Base-by-base conservation (phyloP, 2,329 filamentous ascomycete species). In the Dactylellina parvicollis region DNA sequence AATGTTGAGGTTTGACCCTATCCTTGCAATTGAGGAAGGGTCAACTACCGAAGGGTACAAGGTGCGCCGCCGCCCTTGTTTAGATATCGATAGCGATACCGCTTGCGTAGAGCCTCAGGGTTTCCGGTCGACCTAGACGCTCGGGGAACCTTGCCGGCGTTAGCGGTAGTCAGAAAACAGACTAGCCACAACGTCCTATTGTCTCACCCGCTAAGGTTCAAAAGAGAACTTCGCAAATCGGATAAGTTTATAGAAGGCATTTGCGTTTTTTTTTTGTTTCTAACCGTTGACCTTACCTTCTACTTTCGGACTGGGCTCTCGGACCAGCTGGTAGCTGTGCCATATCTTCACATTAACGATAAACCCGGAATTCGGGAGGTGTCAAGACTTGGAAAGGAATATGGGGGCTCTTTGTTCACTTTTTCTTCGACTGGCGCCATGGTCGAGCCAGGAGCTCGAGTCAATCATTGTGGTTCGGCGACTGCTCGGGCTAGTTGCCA, bases 41-140 rank as follows among this genome's bases (percentile, higher is more conserved):
- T 14, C 10, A 38, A 56, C 52, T 28, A 12, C 52, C 52, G 52
- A 56, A 40, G 10, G n/a, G 5, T 28, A 28, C 52, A 42, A 40
- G 50, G 32, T 38, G 34, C 12, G 10, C 16, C 30, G 30, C 30
- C 30, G 5, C 5, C 26, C 20, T 46, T 26, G 32, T 52, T 56
- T 8, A 30, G 14, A 44, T 57, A 67, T 67, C 62, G 62, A 67
- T 67, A 67, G 52, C 52, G 62, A 67, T 67, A 67, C 52, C 32
- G 42, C 47, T 64, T 38, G 38, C 36, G 16, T 44, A 40, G 62
- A 59, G 62, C 62, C 62, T 67, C 62, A 67, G 52, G 52, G 52
- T 57, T 65, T 49, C 34, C 44, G 30, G 28, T 56, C 30, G n/a
- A 66, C 24, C 22, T 14, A 40, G 24, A 12, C 18, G 10, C 2